These are phyloP conservation scores for Geranium brycei DNA, from an alignment of 345 rosid species.

Conservation along the genomic window DNA sequence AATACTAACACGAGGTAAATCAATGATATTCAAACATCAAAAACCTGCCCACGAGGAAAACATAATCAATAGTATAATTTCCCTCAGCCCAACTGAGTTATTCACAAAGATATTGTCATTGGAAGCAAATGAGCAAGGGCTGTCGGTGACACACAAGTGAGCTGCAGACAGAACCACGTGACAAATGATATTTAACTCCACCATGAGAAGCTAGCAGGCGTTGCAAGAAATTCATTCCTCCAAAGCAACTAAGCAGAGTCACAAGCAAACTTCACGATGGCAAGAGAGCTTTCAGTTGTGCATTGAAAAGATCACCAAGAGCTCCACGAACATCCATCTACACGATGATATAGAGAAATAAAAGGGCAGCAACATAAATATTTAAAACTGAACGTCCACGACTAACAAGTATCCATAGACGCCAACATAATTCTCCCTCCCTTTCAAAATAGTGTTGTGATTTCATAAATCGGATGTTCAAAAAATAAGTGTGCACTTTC, in stretches of 20 bases:
- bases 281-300: conserved; percentile 68
- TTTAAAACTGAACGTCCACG: too few relatives aligned
- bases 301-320: conserved; percentile 67
- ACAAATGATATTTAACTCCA: not conserved
- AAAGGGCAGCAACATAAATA: not conserved
- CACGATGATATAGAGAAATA: conserved; percentile 3
- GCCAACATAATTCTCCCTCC: too few relatives aligned
- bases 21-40: not conserved
- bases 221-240: conserved; percentile 12
- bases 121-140: not conserved
- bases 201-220: conserved; percentile 9
- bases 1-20: not conserved
- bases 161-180: not conserved
- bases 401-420: not conserved
- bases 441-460: too few relatives aligned
- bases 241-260: conserved; percentile 1
- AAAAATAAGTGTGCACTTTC: too few relatives aligned
- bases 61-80: too few relatives aligned
- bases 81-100: not conserved
- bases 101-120: not conserved
- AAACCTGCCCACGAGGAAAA: too few relatives aligned
- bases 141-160: not conserved
- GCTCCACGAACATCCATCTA: conserved; percentile 96
- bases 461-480: too few relatives aligned
- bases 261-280: conserved; percentile 22